These are phyloP conservation scores for Pyrenula aspistea DNA, from an alignment of 495 filamentous ascomycete genomes.

Conservation along the genomic window DNA sequence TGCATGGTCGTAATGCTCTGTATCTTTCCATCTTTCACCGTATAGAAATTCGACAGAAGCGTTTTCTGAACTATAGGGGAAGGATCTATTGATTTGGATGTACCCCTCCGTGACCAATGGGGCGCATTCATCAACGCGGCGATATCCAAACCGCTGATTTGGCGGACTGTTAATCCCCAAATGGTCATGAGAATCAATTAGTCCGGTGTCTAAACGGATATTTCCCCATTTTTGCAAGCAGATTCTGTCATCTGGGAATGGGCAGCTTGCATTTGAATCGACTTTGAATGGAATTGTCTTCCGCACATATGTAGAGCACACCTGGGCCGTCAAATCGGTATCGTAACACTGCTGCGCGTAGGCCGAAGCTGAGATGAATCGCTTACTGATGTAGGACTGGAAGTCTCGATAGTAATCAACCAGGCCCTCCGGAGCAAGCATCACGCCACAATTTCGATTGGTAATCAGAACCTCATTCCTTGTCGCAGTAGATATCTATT, in stretches of 20 bases:
- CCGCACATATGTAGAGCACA: constrained; percentile 10
- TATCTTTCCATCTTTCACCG: background rate
- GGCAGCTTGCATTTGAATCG: constrained; percentile 13
- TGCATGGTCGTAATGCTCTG: background rate
- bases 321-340: background rate
- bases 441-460: background rate
- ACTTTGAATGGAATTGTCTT: constrained; percentile 11
- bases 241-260: constrained; percentile 15
- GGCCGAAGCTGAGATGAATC: constrained; percentile 10
- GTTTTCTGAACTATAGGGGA: background rate
- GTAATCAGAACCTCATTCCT: background rate
- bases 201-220: background rate
- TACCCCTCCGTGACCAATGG: constrained; percentile 3
- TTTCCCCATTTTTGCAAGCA: background rate
- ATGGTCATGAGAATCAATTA: constrained; percentile 17
- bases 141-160: constrained; percentile 13
- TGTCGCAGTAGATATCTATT: background rate
- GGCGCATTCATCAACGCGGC: constrained; percentile 18
- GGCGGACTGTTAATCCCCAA: constrained; percentile 17
- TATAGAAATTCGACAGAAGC: background rate
- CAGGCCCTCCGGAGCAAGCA: constrained; percentile 10
- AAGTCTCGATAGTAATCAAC: constrained; percentile 11
- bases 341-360: constrained; percentile 20
- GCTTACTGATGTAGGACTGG: constrained; percentile 7
- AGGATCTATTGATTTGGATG: background rate